These are phyloP conservation scores for Sclerotinia sclerotiorum DNA, from an alignment of 2,329 filamentous ascomycete genomes.

Conservation along the genomic window DNA sequence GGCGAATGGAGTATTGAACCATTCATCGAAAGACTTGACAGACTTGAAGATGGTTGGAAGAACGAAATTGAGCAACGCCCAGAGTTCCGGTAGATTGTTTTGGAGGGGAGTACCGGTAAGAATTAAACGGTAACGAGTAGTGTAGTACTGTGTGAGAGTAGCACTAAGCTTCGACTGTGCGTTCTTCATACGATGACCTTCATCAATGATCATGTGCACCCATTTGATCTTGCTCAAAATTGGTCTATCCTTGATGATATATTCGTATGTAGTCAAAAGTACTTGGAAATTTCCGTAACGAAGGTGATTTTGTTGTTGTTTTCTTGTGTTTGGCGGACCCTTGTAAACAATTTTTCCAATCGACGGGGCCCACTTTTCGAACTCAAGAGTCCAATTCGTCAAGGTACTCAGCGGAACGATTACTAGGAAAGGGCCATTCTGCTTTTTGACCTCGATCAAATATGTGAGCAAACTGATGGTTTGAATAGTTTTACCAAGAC, in stretches of 20 bases:
- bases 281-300: constrained; percentile 96
- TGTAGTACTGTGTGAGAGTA: constrained; percentile 94
- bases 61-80: constrained; percentile 98
- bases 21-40: constrained; percentile 97
- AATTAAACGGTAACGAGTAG: constrained; percentile 91
- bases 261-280: constrained; percentile 95
- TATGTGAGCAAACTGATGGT: constrained; percentile 98
- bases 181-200: constrained; percentile 99
- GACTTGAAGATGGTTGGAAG: constrained; percentile 99
- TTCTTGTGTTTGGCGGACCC: constrained; percentile 83
- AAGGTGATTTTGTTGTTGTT: constrained; percentile 89
- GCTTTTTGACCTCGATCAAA: constrained; percentile 91
- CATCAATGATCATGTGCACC: constrained; percentile 99
- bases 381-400: constrained; percentile 98
- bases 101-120: constrained; percentile 95
- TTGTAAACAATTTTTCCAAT: constrained; percentile 93
- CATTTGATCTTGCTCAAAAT: constrained; percentile 98
- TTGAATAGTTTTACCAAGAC: constrained; percentile 98
- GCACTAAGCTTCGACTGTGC: constrained; percentile 91
- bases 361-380: constrained; percentile 96
- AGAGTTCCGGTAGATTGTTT: constrained; percentile 94
- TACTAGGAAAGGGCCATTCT: constrained; percentile 89
- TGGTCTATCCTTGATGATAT: constrained; percentile 98
- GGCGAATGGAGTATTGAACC: constrained; percentile 99
- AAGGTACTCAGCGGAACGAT: constrained; percentile 96